Evolutionary conservation across 1,139 yeast species (phyloP).

Genomic region (Magnusiomyces tetraspermus): DNA sequence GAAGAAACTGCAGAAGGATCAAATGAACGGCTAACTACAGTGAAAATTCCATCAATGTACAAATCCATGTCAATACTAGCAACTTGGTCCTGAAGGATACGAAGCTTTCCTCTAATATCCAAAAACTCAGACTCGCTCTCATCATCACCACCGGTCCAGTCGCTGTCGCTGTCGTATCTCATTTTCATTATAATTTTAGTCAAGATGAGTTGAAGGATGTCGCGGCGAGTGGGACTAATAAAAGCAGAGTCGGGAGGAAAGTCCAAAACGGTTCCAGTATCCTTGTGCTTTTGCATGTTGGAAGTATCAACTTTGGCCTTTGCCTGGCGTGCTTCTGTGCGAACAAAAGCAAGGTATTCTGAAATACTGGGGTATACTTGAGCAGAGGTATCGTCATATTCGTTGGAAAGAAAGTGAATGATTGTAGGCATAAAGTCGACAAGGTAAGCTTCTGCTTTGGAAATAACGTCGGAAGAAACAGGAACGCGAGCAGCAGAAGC

Average conservation of each 20-base stretch:
- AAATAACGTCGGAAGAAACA: constrained; percentile 8
- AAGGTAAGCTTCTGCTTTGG: constrained; percentile 40
- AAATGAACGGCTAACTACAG: constrained; percentile 53
- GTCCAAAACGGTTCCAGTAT: constrained; percentile 22
- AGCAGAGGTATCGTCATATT: constrained; percentile 78
- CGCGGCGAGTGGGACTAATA: constrained; percentile 32
- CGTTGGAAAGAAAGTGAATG: constrained; percentile 62
- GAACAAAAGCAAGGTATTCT: constrained; percentile 59
- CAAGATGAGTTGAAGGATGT: constrained; percentile 53
- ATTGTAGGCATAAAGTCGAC: constrained; percentile 65
- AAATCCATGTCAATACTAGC: constrained; percentile 67
- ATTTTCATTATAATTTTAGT: constrained; percentile 65
- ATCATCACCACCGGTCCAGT: constrained; percentile 39
- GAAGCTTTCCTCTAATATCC: constrained; percentile 66
- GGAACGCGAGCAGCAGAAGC: constrained; percentile 23
- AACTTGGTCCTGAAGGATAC: constrained; percentile 74
- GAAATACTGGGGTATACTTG: constrained; percentile 77
- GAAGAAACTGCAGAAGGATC: constrained; percentile 20
- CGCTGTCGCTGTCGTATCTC: constrained; percentile 69
- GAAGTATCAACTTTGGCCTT: constrained; percentile 25
- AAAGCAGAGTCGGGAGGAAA: constrained; percentile 27
- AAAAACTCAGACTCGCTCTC: constrained; percentile 69
- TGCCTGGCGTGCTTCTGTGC: constrained; percentile 40
- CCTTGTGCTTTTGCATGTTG: constrained; percentile 20
- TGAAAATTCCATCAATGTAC: constrained; percentile 60